phyloP scores from a whole-genome alignment of 768 basidiomycete genomes.

The Auricularia cornea region DNA sequence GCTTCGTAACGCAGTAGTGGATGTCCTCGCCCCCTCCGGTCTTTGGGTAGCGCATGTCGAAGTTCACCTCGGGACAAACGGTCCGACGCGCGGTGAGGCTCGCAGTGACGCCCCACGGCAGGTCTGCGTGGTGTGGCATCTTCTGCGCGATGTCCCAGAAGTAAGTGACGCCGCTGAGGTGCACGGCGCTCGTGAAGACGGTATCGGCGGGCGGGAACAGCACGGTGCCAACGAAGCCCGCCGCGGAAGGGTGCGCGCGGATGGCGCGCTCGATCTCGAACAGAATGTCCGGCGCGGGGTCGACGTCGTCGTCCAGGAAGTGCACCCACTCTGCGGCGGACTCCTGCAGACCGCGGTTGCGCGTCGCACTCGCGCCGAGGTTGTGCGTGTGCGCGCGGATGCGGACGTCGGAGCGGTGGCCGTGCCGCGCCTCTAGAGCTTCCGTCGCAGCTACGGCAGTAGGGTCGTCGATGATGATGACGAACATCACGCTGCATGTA shows the following conservation, averaged over 20 bases:
- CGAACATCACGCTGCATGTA: slow-evolving; percentile 43
- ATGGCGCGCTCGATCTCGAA: slow-evolving; percentile 40
- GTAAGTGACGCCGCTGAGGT: slow-evolving; percentile 48
- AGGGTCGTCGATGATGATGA: slow-evolving; percentile 51
- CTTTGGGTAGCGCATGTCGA: slow-evolving; percentile 44
- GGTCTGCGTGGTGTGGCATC: slow-evolving; percentile 27
- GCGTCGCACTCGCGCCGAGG: slow-evolving; percentile 43
- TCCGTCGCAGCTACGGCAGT: slow-evolving; percentile 27
- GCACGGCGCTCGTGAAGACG: slow-evolving; percentile 45
- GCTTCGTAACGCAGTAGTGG: slow-evolving; percentile 45
- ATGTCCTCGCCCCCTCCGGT: slow-evolving; percentile 61
- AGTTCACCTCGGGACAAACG: slow-evolving; percentile 37
- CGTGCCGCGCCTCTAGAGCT: slow-evolving; percentile 33
- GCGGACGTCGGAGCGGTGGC: slow-evolving; percentile 40
- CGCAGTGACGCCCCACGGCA: slow-evolving; percentile 59
- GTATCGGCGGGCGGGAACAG: slow-evolving; percentile 39
- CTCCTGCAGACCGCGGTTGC: slow-evolving; percentile 47
- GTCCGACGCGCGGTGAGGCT: slow-evolving; percentile 46
- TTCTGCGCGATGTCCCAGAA: slow-evolving; percentile 57
- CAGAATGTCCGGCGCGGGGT: slow-evolving; percentile 35
- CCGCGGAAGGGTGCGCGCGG: slow-evolving; percentile 36
- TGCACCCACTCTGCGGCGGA: slow-evolving; percentile 49
- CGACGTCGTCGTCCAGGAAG: slow-evolving; percentile 56
- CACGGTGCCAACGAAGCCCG: slow-evolving; percentile 47
- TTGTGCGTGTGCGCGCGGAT: slow-evolving; percentile 43